These are phyloP conservation scores for Mycena maculata DNA, from an alignment of 768 basidiomycete species.

Conservation along the genomic window DNA sequence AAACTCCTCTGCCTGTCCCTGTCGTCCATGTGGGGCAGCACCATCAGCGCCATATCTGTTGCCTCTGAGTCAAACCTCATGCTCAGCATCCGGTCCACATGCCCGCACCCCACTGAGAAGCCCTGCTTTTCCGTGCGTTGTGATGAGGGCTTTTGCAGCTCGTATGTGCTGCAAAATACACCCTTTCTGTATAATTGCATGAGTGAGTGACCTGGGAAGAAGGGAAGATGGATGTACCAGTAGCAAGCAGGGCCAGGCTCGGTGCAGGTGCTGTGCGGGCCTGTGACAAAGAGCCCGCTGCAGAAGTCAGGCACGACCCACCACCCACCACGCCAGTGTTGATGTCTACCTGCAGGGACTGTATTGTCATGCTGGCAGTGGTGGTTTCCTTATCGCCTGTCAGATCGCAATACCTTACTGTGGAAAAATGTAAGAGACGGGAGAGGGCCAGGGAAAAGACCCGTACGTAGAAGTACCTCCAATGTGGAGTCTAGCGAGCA, in stretches of 20 bases:
- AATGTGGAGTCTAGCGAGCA: conserved; percentile 74
- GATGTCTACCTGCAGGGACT: conserved; percentile 94
- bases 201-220: conserved; percentile 63
- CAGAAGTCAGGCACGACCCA: too few relatives aligned
- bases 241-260: too few relatives aligned
- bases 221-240: too few relatives aligned
- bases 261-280: too few relatives aligned
- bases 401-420: conserved; percentile 89
- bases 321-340: too few relatives aligned
- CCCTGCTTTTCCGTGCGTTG: conserved; percentile 77
- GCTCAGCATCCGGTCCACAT: too few relatives aligned
- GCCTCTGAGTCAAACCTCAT: conserved; percentile 93
- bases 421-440: neutral
- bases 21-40: conserved; percentile 61
- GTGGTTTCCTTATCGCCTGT: conserved; percentile 95
- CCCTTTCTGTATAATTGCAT: conserved; percentile 70
- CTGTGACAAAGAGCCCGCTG: too few relatives aligned
- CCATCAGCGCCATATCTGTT: conserved; percentile 93
- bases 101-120: conserved; percentile 78
- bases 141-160: conserved; percentile 91
- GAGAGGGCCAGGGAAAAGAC: neutral
- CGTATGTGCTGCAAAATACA: conserved; percentile 80
- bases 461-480: conserved; percentile 86
- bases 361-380: conserved; percentile 93
- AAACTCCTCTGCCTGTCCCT: conserved; percentile 77